These are phyloP conservation scores for Cordyceps tenuipes DNA, from an alignment of 2,329 filamentous ascomycete species.

Conservation along the genomic window DNA sequence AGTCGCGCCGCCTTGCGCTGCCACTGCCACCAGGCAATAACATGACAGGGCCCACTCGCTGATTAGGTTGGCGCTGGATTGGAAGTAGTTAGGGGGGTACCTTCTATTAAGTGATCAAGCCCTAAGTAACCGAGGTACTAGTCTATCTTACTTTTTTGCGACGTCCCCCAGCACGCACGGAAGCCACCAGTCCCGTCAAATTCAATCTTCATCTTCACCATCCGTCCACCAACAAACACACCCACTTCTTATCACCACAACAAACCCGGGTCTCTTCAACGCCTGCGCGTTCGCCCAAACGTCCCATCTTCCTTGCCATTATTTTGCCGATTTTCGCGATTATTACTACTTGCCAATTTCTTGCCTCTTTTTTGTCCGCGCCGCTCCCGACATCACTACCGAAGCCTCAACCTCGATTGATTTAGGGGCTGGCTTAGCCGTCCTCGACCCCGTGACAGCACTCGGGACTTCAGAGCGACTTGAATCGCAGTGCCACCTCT, in stretches of 20 bases:
- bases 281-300: neutral
- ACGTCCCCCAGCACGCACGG: too few relatives aligned
- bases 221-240: conserved; percentile 9
- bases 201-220: conserved; percentile 5
- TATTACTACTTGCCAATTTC: neutral
- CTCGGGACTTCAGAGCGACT: neutral
- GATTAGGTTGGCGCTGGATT: neutral
- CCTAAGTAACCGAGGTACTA: too few relatives aligned
- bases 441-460: neutral
- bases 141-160: too few relatives aligned
- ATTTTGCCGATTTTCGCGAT: neutral
- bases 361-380: neutral
- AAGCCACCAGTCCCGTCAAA: too few relatives aligned
- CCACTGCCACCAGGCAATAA: neutral
- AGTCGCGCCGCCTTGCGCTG: neutral
- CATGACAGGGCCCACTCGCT: neutral
- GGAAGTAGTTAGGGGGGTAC: too few relatives aligned
- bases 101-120: too few relatives aligned
- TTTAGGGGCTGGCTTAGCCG: conserved; percentile 10
- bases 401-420: neutral
- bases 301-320: neutral
- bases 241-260: conserved; percentile 9
- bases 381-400: neutral
- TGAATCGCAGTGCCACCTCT: conserved; percentile 14
- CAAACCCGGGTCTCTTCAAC: conserved; percentile 3